Percentiles rank a stretch among this genome's conserved stretches.
These are phyloP conservation scores for Aspergillus udagawae DNA, from an alignment of 2,329 filamentous ascomycete species.

Conservation along the genomic window DNA sequence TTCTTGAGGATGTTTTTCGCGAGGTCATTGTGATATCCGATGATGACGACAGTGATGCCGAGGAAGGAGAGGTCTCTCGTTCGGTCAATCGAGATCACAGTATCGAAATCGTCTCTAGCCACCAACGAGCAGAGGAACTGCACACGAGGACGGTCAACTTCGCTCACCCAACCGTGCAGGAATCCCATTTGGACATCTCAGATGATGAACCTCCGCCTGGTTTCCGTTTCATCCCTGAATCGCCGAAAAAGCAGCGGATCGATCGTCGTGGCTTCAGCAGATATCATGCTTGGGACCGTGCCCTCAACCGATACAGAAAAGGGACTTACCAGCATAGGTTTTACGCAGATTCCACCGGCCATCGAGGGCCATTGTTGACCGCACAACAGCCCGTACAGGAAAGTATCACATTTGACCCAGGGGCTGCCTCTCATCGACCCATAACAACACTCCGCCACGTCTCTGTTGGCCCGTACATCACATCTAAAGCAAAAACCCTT, in stretches of 20 bases:
- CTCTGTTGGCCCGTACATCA: conserved; percentile 13
- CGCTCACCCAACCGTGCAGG: conserved; percentile 15
- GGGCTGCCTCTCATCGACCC: conserved; percentile 10
- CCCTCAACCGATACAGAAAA: conserved; percentile 37
- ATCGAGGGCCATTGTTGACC: conserved; percentile 15
- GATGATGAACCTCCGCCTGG: conserved; percentile 36
- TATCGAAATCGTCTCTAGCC: conserved; percentile 42
- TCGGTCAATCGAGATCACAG: conserved; percentile 33
- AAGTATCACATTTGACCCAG: conserved; percentile 6
- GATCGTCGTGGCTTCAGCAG: conserved; percentile 44
- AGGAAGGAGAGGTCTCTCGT: conserved; percentile 30
- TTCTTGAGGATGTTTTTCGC: conserved; percentile 59
- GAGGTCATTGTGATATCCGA: conserved; percentile 63
- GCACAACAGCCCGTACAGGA: conserved; percentile 18
- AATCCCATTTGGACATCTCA: conserved; percentile 24
- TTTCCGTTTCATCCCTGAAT: conserved; percentile 33
- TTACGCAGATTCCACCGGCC: conserved; percentile 7
- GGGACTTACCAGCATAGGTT: conserved; percentile 12
- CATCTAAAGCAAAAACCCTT: conserved; percentile 11
- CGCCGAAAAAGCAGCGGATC: conserved; percentile 30
- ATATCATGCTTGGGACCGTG: conserved; percentile 46
- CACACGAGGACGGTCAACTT: conserved; percentile 28
- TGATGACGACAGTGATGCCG: conserved; percentile 51
- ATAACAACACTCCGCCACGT: conserved; percentile 4
- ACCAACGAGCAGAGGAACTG: conserved; percentile 32